Evolutionary conservation across 73 alveolate species (phyloP).

Genomic region (Tetrahymena malaccensis): DNA sequence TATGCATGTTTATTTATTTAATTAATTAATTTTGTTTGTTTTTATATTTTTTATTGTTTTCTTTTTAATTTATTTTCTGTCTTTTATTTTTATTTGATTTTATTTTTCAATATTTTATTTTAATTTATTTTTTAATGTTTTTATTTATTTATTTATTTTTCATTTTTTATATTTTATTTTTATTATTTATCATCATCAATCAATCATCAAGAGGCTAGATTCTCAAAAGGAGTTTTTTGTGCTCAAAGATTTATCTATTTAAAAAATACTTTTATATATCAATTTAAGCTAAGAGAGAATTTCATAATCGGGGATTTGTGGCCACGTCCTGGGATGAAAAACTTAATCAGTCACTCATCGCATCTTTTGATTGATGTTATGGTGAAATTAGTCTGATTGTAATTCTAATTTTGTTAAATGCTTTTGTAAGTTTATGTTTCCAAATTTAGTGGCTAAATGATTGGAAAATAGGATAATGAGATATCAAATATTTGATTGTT

Average conservation of each 20-base stretch:
- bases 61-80: too few relatives aligned
- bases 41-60: too few relatives aligned
- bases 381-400: background rate
- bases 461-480: background rate
- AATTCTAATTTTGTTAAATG: background rate
- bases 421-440: background rate
- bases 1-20: too few relatives aligned
- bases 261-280: background rate
- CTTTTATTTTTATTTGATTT: too few relatives aligned
- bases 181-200: background rate
- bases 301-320: background rate
- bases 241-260: background rate
- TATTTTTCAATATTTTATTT: too few relatives aligned
- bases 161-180: too few relatives aligned
- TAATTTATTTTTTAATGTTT: too few relatives aligned
- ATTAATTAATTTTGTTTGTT: too few relatives aligned
- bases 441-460: background rate
- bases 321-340: background rate
- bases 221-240: background rate
- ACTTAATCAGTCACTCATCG: background rate
- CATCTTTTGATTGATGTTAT: background rate
- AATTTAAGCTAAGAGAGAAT: background rate
- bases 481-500: background rate
- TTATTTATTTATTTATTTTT: too few relatives aligned
- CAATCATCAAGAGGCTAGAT: background rate